Evolutionary conservation across 495 filamentous ascomycete species (phyloP).

Genomic region (Chaetomidium leptoderma): DNA sequence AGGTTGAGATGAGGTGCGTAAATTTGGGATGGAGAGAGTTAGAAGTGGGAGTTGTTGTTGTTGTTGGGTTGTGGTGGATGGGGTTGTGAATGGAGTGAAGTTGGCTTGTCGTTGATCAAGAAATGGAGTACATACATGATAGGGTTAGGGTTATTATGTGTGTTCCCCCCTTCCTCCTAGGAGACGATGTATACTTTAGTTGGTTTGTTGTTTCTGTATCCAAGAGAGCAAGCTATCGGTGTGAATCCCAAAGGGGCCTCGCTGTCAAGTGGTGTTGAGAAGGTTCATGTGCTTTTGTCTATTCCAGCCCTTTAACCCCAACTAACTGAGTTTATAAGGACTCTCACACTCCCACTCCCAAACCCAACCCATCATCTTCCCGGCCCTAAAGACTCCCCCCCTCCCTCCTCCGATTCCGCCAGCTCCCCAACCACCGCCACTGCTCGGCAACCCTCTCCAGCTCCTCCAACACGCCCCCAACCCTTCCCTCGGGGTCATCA

Average conservation of each 20-base stretch:
- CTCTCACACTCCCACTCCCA: not conserved
- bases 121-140: not conserved
- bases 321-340: too few relatives aligned
- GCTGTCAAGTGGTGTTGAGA: too few relatives aligned
- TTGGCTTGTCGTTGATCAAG: not conserved
- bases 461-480: slow-evolving; percentile 47
- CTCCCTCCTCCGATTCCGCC: slow-evolving; percentile 42
- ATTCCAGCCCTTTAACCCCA: too few relatives aligned
- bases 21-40: not conserved
- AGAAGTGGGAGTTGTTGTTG: not conserved
- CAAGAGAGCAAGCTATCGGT: too few relatives aligned
- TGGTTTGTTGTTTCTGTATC: too few relatives aligned
- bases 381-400: too few relatives aligned
- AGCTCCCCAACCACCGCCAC: slow-evolving; percentile 55
- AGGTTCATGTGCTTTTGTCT: too few relatives aligned
- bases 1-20: not conserved
- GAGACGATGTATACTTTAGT: too few relatives aligned
- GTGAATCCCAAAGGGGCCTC: too few relatives aligned
- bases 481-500: slow-evolving; percentile 48
- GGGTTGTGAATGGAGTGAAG: not conserved
- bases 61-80: not conserved
- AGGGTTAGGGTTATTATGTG: slow-evolving; percentile 1
- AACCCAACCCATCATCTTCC: not conserved
- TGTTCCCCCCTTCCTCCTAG: not conserved
- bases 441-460: slow-evolving; percentile 38